Base-by-base conservation (phyloP, 129 eudicot species). In the Pseudognaphalium luteoalbum region DNA sequence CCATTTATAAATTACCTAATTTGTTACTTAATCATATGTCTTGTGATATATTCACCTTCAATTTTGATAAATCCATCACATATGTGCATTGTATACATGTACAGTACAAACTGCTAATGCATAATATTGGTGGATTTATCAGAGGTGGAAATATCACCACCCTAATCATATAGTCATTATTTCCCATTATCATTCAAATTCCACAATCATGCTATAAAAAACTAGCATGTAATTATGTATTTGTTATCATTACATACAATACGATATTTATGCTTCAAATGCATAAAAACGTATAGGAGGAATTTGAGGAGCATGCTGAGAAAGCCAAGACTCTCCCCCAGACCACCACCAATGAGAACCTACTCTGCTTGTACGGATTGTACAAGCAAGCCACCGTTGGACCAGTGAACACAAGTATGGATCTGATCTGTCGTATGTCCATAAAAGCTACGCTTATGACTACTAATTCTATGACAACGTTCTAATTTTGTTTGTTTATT, bases 301-400 rank as follows among this genome's bases (percentile, higher is more conserved):
- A 95, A 3, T 95, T 95, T 85, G 96, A 95, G 71, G 89, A 86
- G 84, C 60, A 91, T 72, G 96, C 97, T 65, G 89, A 85, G 85
- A 95, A 95, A 75, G 92, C 85, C n/a, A 89, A 85, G 87, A 82
- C 90, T 44, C 83, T 91, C 80, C 90, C 94, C 3, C 82, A 88
- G 80, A 81, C 17, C 66, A 79, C 96, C 19, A 64, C 86, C 73
- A 89, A 91, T 22, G 97, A 88, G 69, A 75, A 80, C 81, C 72
- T 70, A 87, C 97, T 91, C 60, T 84, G 89, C 10, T 70, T 95
- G 11, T 95, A 95, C 68, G 99, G 99, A 28, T 81, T 95, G 80
- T 91, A 70, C 86, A 95, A 95, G 87, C 99, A 95, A 82, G 96
- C 96, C 68, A 95, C 91, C 2, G 88, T 87, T 68, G 99, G 99